Percentiles rank a stretch among this genome's conserved stretches.
phyloP scores from a whole-genome alignment of 78 protist species.

The Dictyostelium brefeldianum region DNA sequence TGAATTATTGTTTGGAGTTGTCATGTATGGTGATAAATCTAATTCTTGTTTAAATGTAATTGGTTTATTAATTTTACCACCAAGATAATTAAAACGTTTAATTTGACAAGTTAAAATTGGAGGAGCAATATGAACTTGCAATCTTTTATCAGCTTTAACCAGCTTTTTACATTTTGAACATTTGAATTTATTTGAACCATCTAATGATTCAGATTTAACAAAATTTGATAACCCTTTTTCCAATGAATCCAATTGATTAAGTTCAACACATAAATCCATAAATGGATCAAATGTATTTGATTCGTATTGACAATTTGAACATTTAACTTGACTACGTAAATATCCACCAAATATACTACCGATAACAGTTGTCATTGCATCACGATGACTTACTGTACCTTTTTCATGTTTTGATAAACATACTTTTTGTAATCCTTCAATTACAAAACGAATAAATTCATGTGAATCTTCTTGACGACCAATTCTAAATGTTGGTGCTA shows the following conservation, averaged over 20 bases:
- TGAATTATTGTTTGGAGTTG: slow-evolving; percentile 5
- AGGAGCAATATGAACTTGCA: slow-evolving; percentile 75
- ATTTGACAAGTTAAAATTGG: slow-evolving; percentile 82
- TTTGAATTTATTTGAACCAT: slow-evolving; percentile 91
- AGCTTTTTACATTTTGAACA: slow-evolving; percentile 85
- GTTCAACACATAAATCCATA: slow-evolving; percentile 86
- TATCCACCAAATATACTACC: slow-evolving; percentile 93
- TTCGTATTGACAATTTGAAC: slow-evolving; percentile 70
- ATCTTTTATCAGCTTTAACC: slow-evolving; percentile 67
- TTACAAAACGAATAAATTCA: slow-evolving; percentile 86
- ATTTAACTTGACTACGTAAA: slow-evolving; percentile 85
- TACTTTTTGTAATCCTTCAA: slow-evolving; percentile 81
- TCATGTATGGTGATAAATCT: slow-evolving; percentile 62
- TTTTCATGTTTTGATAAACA: slow-evolving; percentile 43
- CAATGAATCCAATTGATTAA: slow-evolving; percentile 56
- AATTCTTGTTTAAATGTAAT: slow-evolving; percentile 55
- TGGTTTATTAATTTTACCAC: slow-evolving; percentile 74
- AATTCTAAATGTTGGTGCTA: slow-evolving; percentile 69
- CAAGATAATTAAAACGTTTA: slow-evolving; percentile 77
- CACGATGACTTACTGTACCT: slow-evolving; percentile 39
- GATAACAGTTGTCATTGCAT: slow-evolving; percentile 79
- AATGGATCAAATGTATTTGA: slow-evolving; percentile 95
- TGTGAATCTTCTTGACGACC: slow-evolving; percentile 93
- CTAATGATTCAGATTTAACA: slow-evolving; percentile 85
- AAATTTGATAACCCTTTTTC: slow-evolving; percentile 79